Evolutionary conservation across 139 green algal species (phyloP), one percentile per base, ranked within the genome.

Genomic region (Tetraselmis striata): DNA sequence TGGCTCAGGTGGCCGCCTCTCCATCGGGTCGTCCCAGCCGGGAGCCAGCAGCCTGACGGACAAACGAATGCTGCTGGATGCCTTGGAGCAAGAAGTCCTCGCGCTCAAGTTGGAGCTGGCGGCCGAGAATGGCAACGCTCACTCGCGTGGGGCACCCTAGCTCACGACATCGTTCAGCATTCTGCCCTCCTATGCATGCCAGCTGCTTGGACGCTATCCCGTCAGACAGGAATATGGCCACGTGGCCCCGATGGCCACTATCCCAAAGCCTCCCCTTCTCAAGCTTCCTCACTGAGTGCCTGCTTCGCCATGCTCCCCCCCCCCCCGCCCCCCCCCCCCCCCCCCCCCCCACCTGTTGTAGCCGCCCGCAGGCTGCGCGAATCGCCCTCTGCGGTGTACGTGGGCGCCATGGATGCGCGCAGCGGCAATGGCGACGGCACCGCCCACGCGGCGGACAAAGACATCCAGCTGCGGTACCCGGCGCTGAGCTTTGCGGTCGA

Each of bases 401-500:
- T 88, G 1, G 11, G 45, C 18, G 45, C 5, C 18, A 5, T 67
- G 45, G 45, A 79, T 22, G 29, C 22, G 11, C 5, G 76, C 76
- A 22, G 29, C 5, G 18, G 29, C 29, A 18, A 22, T n/a, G 18
- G 76, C 76, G 45, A 18, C 18, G 45, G 45, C 18, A 18, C 5
- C 76, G 29, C 18, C 11, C 76, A 22, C 76, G 29, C 5, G 76
- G 11, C 29, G 76, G 76, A 31, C 29, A 18, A 5, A 79, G 29
- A n/a, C n/a, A n/a, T n/a, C n/a, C n/a, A 79, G 29, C 29, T 45
- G 29, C 45, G 45, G 11, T 67, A 67, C 45, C n/a, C 32, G 29
- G 30, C 30, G 26, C 81, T 91, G 30, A 23, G 59, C 59, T 88
- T 92, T 31, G 32, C 83, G 30, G 92, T 95, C 27, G 90, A 95